A percentile compares a stretch with the other conserved stretches of the same genome.
Evolutionary conservation across 352 stramenopile species (phyloP).

Genomic region (Phytophthora litchii): DNA sequence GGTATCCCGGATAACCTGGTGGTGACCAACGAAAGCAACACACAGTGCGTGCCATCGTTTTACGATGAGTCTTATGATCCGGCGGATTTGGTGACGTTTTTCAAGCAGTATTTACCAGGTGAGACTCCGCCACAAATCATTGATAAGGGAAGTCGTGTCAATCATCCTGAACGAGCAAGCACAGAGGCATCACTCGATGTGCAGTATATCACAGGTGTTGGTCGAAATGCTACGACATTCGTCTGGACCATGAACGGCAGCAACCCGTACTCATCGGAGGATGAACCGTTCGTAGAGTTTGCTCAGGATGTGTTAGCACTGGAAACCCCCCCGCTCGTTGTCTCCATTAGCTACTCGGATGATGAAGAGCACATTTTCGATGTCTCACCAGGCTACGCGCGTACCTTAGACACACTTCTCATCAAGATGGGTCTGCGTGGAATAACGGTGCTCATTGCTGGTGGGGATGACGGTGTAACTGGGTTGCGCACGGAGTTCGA

Average conservation of each 20-base stretch:
- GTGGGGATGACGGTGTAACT: constrained; percentile 88
- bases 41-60: constrained; percentile 77
- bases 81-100: constrained; percentile 65
- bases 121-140: constrained; percentile 55
- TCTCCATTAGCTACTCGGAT: constrained; percentile 92
- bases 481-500: constrained; percentile 71
- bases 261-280: constrained; percentile 84
- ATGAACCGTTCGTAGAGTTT: constrained; percentile 90
- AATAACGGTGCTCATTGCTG: constrained; percentile 87
- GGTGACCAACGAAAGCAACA: constrained; percentile 65
- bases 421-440: constrained; percentile 91
- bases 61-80: constrained; percentile 73
- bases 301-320: constrained; percentile 67
- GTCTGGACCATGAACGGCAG: constrained; percentile 82
- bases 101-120: constrained; percentile 51
- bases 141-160: constrained; percentile 59
- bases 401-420: constrained; percentile 81
- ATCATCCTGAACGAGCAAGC: constrained; percentile 40
- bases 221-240: constrained; percentile 78
- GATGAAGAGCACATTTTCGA: constrained; percentile 91
- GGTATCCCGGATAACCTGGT: constrained; percentile 70
- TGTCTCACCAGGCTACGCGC: constrained; percentile 71
- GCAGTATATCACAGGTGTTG: constrained; percentile 90
- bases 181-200: constrained; percentile 90
- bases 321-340: constrained; percentile 76